Evolutionary conservation across 805 yeast species (phyloP).

Genomic region (Zygoascus flipseniorum): DNA sequence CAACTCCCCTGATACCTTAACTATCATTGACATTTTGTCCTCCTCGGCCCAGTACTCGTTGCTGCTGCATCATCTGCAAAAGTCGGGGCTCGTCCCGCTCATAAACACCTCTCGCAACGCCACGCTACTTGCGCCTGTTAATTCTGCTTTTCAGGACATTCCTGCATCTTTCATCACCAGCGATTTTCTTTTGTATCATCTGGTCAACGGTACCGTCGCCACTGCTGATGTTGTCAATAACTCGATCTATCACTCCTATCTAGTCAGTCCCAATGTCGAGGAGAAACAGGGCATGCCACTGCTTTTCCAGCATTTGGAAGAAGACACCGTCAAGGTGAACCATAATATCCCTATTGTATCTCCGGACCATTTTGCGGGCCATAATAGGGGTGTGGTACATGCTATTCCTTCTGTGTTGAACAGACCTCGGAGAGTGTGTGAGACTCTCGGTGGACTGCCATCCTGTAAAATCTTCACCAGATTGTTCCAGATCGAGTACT

Average conservation of each 20-base stretch:
- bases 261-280: constrained; percentile 2
- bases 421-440: constrained; percentile 21
- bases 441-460: constrained; percentile 4
- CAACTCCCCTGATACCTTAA: constrained; percentile 7
- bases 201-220: constrained; percentile 28
- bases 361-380: constrained; percentile 47
- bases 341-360: constrained; percentile 42
- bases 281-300: constrained; percentile 2
- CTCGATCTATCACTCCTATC: constrained; percentile 2
- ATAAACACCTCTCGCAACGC: constrained; percentile 53
- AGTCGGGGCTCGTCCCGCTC: constrained; percentile 51
- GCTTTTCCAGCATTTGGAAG: neutral
- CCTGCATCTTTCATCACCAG: constrained; percentile 12
- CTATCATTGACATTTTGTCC: constrained; percentile 59
- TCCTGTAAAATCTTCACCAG: constrained; percentile 4
- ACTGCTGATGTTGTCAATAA: constrained; percentile 21
- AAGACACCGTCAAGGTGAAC: constrained; percentile 2
- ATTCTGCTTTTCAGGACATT: constrained; percentile 50
- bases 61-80: constrained; percentile 53
- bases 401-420: constrained; percentile 41
- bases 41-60: constrained; percentile 57
- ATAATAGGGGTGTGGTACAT: constrained; percentile 59
- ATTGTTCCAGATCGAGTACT: constrained; percentile 7
- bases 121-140: constrained; percentile 74
- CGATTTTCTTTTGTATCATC: constrained; percentile 24